phyloP scores from a whole-genome alignment of 176 grass and related monocot genomes.

The Saccharum spontaneum region DNA sequence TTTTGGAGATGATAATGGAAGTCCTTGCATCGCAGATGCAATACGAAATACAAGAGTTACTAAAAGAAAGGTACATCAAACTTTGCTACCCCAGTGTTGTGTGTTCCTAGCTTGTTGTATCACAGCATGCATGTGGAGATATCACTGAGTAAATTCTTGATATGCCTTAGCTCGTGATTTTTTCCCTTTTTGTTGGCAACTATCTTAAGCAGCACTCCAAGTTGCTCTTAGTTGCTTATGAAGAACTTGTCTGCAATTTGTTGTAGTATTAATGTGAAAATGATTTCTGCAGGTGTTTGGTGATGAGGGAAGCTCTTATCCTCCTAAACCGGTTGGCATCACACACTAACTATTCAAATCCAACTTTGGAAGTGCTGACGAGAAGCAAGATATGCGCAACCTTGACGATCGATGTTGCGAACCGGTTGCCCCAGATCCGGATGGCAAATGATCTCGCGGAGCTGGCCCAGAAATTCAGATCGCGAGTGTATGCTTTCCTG shows the following conservation, averaged over 20 bases:
- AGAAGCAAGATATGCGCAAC: slow-evolving; percentile 49
- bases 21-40: slow-evolving; percentile 75
- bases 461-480: slow-evolving; percentile 57
- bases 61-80: slow-evolving; percentile 68
- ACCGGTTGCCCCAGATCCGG: slow-evolving; percentile 51
- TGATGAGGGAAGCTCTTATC: slow-evolving; percentile 85
- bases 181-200: background rate
- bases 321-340: slow-evolving; percentile 85
- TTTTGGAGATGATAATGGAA: slow-evolving; percentile 71
- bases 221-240: background rate
- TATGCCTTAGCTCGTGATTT: background rate
- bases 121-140: background rate
- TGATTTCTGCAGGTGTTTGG: slow-evolving; percentile 46
- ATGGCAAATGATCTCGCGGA: slow-evolving; percentile 64
- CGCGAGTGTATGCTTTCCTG: slow-evolving; percentile 59
- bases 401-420: slow-evolving; percentile 67
- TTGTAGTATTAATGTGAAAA: background rate
- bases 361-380: slow-evolving; percentile 68
- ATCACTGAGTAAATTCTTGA: background rate
- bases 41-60: slow-evolving; percentile 38
- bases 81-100: background rate
- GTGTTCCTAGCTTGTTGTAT: background rate
- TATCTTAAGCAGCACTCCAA: background rate
- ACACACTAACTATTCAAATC: slow-evolving; percentile 66
- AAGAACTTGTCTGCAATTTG: background rate